Conservation (phyloP, 106 monocot species). For the Xerophyta viscosa region DNA sequence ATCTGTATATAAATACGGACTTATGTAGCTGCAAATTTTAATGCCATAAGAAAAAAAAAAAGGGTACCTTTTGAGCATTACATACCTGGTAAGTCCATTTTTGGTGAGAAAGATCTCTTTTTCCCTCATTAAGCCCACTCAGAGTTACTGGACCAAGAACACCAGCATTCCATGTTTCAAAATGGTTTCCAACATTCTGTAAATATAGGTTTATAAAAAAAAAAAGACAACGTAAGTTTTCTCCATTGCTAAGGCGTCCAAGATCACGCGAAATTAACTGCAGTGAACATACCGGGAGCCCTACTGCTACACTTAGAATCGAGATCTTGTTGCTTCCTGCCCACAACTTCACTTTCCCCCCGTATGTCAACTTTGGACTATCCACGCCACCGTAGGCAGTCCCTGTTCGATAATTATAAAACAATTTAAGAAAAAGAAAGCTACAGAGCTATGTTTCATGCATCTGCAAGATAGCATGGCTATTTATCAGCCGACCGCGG, state of each 20-base stretch:
- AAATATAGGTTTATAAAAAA: background rate
- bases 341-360: constrained; percentile 25
- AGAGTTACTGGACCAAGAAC: constrained; percentile 67
- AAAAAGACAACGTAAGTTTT: too few species aligned
- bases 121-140: constrained; percentile 48
- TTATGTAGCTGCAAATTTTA: background rate
- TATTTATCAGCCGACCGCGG: too few species aligned
- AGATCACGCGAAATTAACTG: too few species aligned
- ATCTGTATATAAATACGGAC: constrained; percentile 43
- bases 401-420: constrained; percentile 11
- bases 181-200: constrained; percentile 63
- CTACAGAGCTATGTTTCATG: too few species aligned
- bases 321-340: constrained; percentile 49
- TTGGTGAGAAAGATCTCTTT: constrained; percentile 48
- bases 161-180: constrained; percentile 65
- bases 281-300: constrained; percentile 40
- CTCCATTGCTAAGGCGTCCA: too few species aligned
- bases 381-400: constrained; percentile 22
- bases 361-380: constrained; percentile 27
- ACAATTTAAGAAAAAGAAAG: background rate
- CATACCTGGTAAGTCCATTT: constrained; percentile 37
- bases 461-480: background rate
- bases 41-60: background rate
- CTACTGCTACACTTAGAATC: constrained; percentile 38
- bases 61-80: background rate